Base-by-base conservation (phyloP, 768 basidiomycete genomes). In the Podaxis mareebaensis region DNA sequence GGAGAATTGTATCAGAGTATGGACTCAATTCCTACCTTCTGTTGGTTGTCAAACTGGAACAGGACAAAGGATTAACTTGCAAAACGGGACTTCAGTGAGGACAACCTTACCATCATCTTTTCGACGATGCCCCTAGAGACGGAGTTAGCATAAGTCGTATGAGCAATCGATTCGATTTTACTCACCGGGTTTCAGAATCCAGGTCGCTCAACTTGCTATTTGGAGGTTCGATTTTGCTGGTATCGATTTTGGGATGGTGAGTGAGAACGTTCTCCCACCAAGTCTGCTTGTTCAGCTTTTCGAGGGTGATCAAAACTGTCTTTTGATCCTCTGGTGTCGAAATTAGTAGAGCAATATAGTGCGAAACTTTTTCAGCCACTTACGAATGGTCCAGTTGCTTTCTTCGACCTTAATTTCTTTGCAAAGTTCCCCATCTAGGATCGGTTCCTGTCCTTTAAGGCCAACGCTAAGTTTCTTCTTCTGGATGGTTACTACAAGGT, bases 241-340 rank as follows among this genome's bases (percentile, higher is more conserved):
- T 97, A 71, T 99, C 92, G 81, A 99, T 90, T 81, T 95, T 98
- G 13, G 97, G 95, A 71, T 97, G 95, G 70, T 96, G 93, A 1
- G 90, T 91, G 56, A 99, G 79, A 66, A 99, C 90, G 73, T 98
- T 95, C 74, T 95, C 92, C 97, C 97, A 99, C 97, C 97, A 99
- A 63, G 92, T 86, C 74, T 92, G 86, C 66, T 91, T 79, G 75
- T 95, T 93, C 58, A 92, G 68, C 74, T 96, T 96, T 75, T 95
- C 93, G 48, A 96, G 83, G 70, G 94, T 91, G 55, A 96, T 80
- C 17, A 84, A 78, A 58, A 96, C 78, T 7, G 78, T 77, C 63
- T 89, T 78, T 67, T 89, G 88, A 73, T 96, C 94, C 81, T 93
- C 93, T 96, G 67, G 20, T 33, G 64, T 24, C 46, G 52, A 51